Percentiles rank a stretch among this genome's conserved stretches.
phyloP scores from a whole-genome alignment of 805 yeast species.

The Saturnispora hagleri region DNA sequence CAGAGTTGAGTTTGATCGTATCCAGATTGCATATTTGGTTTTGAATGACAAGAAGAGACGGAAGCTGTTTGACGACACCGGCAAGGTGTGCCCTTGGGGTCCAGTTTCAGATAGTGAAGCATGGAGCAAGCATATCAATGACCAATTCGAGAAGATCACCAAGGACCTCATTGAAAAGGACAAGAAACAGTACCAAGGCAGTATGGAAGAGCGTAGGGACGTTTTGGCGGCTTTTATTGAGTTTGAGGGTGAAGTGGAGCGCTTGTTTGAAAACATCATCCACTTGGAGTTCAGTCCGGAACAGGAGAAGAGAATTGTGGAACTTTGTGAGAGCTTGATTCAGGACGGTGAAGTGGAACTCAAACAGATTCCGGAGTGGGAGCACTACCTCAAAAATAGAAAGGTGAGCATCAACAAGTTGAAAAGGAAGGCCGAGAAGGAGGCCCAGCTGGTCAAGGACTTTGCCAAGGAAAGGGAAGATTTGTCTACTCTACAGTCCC shows the following conservation, averaged over 20 bases:
- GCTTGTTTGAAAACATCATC: slow-evolving; percentile 65
- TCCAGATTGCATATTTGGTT: slow-evolving; percentile 69
- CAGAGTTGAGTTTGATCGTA: slow-evolving; percentile 44
- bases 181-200: slow-evolving; percentile 49
- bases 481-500: slow-evolving; percentile 1
- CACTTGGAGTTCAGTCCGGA: slow-evolving; percentile 55
- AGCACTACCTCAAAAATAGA: slow-evolving; percentile 41
- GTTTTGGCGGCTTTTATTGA: slow-evolving; percentile 49
- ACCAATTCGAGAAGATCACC: slow-evolving; percentile 39
- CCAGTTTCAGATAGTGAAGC: slow-evolving; percentile 33
- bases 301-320: slow-evolving; percentile 55
- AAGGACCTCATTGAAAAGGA: slow-evolving; percentile 66
- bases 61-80: slow-evolving; percentile 59
- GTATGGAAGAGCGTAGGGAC: slow-evolving; percentile 53
- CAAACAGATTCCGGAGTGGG: not conserved
- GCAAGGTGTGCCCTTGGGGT: slow-evolving; percentile 36
- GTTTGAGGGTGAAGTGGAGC: slow-evolving; percentile 52
- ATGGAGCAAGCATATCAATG: slow-evolving; percentile 50
- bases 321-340: slow-evolving; percentile 37
- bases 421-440: slow-evolving; percentile 45
- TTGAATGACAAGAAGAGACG: slow-evolving; percentile 51
- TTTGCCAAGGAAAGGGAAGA: not conserved
- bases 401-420: slow-evolving; percentile 39
- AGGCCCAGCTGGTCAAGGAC: slow-evolving; percentile 49
- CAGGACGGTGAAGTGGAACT: slow-evolving; percentile 19